Base-by-base conservation (phyloP, 768 basidiomycete species). In the Phylloporus sp. region DNA sequence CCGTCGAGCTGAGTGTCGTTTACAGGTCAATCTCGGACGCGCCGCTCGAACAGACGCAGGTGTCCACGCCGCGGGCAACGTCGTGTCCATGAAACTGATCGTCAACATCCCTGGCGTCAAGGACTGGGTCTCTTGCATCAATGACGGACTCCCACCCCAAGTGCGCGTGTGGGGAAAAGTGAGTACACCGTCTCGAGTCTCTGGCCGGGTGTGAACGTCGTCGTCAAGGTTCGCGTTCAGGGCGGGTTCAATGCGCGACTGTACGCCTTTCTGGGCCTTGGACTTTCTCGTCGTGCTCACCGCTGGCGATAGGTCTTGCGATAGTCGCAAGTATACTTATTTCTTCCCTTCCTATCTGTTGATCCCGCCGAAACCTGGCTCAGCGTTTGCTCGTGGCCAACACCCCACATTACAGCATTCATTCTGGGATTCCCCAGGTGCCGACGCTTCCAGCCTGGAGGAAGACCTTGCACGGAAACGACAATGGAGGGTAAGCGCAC, bases 31-130 rank as follows among this genome's bases (percentile, higher is more conserved):
- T 38, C 78, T 98, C 11, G 82, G 80, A 18, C 81, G 96, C 24
- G 91, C 95, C 8, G 96, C 96, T 17, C 76, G 96, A 9, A 99
- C 96, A 1, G 96, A 99, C 64, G 90, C 94, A 2, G 96, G 96
- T 21, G 96, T 99, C 7, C 94, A 96, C 62, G 96, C 96, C 11
- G 93, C 93, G 20, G 89, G 94, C 9, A 99, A 99, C 63, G 70
- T 94, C 23, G 87, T 98, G 3, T 86, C 90, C 21, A 75, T 96
- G 59, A 96, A 96, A 67, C 77, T 95, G 76, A 96, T 96, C 58
- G 74, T 80, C 20, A 66, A 71, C 17, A 77, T 91, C 10, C 89
- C 90, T 3, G 86, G 79, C 11, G 74, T 86, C 6, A 69, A 73
- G 13, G 82, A 90, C 54, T 69, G 94, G 51, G 78, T 86, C 1